Evolutionary conservation across 495 filamentous ascomycete genomes (phyloP).

Genomic region (Niebla homalea): DNA sequence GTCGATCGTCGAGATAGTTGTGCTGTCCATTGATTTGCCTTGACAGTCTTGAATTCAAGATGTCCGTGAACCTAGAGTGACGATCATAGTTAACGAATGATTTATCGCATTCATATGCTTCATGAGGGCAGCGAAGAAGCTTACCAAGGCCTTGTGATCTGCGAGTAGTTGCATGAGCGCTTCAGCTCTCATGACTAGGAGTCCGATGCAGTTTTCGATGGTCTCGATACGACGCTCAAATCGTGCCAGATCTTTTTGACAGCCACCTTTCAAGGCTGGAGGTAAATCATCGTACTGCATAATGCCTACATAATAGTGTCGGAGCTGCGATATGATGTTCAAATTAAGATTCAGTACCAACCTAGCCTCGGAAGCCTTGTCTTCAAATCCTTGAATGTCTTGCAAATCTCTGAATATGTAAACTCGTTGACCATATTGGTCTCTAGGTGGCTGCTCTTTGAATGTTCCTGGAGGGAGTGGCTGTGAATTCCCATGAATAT

Average conservation of each 20-base stretch:
- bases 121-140: neutral
- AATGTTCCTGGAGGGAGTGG: neutral
- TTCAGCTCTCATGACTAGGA: slow-evolving; percentile 4
- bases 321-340: slow-evolving; percentile 24
- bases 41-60: slow-evolving; percentile 12
- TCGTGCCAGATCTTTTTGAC: neutral
- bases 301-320: slow-evolving; percentile 17
- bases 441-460: neutral
- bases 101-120: neutral
- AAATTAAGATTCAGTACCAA: slow-evolving; percentile 25
- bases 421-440: neutral
- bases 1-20: slow-evolving; percentile 8
- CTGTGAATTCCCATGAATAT: neutral
- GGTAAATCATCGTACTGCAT: neutral
- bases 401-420: slow-evolving; percentile 27
- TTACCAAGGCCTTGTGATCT: slow-evolving; percentile 14
- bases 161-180: slow-evolving; percentile 5
- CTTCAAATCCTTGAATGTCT: slow-evolving; percentile 24
- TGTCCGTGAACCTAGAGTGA: slow-evolving; percentile 4
- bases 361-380: slow-evolving; percentile 25
- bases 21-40: slow-evolving; percentile 9
- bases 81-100: neutral
- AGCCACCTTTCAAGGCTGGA: neutral
- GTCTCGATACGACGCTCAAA: slow-evolving; percentile 5
- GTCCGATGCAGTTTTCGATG: slow-evolving; percentile 6